Evolutionary conservation across 352 stramenopile genomes (phyloP), one percentile per base, ranked within the genome.

Genomic region (Phytophthora ohioensis): DNA sequence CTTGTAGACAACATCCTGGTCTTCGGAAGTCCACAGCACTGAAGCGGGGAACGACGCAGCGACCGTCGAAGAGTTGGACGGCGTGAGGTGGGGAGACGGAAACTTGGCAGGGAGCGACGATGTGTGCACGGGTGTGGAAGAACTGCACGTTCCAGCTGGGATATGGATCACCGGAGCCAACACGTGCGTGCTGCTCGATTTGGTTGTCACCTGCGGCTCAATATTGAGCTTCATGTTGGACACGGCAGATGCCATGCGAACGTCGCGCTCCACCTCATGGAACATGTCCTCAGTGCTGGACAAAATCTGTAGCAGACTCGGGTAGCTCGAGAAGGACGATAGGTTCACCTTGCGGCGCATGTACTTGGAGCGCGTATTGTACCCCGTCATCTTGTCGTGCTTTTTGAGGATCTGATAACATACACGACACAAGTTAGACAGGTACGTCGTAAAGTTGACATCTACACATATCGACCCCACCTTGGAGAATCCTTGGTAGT

Each of bases 401-500:
- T 94, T 94, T 59, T 94, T 94, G 11, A 94, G 61, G 55, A 94
- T 94, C 85, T 78, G 46, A 54, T 48, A 5, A 42, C n/a, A 52
- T 45, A 7, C 3, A 36, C 12, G 77, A 35, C 35, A 32, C 38
- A 10, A 2, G 4, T 17, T 15, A 15, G 1, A 38, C 15, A 9
- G 12, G 32, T 17, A 46, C 13, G 17, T n/a, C 8, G 0, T 15
- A 12, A 52, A 35, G 21, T 27, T 27, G 1, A 27, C 1, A 27
- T 27, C 21, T 2, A 27, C 4, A 46, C 13, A 61, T 32, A 13
- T 57, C 15, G 6, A 21, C 39, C 21, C 54, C 45, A 91, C 84
- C 80, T 94, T 94, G 49, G 87, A 94, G 56, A 94, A 94, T 38
- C 87, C 87, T 66, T 93, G 85, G 64, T 94, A 94, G 62, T 94